These are phyloP conservation scores for Xylaria grammica DNA, from an alignment of 495 filamentous ascomycete species.

Conservation along the genomic window DNA sequence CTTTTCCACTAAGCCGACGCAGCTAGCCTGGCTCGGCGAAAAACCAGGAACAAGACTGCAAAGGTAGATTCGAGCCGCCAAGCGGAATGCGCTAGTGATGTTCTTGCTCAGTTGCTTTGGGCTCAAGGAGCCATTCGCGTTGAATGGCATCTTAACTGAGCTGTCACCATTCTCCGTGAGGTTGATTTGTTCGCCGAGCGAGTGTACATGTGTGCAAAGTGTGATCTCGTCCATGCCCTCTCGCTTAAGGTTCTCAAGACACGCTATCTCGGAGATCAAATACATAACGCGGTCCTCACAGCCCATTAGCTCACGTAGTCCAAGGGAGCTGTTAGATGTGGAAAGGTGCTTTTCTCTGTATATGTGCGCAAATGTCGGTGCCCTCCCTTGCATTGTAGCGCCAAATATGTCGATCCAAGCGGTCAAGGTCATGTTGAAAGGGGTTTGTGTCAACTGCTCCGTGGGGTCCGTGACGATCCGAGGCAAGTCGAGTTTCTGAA, in stretches of 20 bases:
- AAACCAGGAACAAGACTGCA: constrained; percentile 92
- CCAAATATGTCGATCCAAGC: constrained; percentile 98
- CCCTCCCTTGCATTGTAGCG: constrained; percentile 85
- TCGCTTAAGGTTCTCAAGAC: constrained; percentile 84
- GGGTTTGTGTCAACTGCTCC: constrained; percentile 64
- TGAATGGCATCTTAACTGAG: constrained; percentile 60
- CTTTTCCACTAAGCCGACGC: constrained; percentile 73
- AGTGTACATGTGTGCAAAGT: constrained; percentile 82
- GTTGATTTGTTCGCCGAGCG: constrained; percentile 81
- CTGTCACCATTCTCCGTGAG: constrained; percentile 68
- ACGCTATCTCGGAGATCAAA: constrained; percentile 95
- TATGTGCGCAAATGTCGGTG: constrained; percentile 85
- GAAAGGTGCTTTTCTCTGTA: constrained; percentile 90
- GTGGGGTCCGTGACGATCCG: constrained; percentile 61
- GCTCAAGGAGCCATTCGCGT: constrained; percentile 73
- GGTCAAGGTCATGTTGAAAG: constrained; percentile 94
- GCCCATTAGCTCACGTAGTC: constrained; percentile 92
- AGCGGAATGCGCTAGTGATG: constrained; percentile 86
- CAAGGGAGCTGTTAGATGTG: constrained; percentile 66
- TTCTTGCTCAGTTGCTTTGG: constrained; percentile 82
- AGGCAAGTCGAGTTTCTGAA: constrained; percentile 83
- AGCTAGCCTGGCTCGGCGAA: constrained; percentile 70
- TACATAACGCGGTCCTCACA: constrained; percentile 99
- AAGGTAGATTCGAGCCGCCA: constrained; percentile 92
- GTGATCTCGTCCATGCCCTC: constrained; percentile 81